Conservation (phyloP, 768 basidiomycete species). For the Dacryopinax spathularia region DNA sequence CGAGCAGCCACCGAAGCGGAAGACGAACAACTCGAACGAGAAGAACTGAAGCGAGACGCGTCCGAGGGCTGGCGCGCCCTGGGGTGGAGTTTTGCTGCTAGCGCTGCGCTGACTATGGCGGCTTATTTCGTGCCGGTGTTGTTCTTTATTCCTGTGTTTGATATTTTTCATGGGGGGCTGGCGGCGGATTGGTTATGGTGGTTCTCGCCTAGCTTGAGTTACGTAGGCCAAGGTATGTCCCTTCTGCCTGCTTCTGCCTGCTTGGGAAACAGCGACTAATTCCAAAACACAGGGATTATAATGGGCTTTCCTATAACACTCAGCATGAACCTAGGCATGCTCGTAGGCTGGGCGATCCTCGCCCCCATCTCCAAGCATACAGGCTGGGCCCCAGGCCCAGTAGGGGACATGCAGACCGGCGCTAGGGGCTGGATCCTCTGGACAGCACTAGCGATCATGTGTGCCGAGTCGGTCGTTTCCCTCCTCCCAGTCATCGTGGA, state of each 20-base stretch:
- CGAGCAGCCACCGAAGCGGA: constrained; percentile 8
- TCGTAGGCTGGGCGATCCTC: constrained; percentile 91
- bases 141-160: not conserved
- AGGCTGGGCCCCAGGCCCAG: constrained; percentile 90
- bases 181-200: constrained; percentile 87
- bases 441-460: constrained; percentile 91
- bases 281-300: constrained; percentile 55
- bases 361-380: constrained; percentile 67
- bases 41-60: constrained; percentile 32
- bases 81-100: constrained; percentile 61
- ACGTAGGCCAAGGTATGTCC: constrained; percentile 73
- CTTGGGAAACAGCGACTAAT: not conserved
- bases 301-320: constrained; percentile 94
- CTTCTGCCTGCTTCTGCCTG: constrained; percentile 6
- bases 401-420: constrained; percentile 72
- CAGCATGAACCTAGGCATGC: constrained; percentile 90
- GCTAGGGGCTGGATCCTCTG: constrained; percentile 97
- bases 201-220: constrained; percentile 81
- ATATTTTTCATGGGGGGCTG: constrained; percentile 24
- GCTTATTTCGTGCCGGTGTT: not conserved
- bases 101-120: constrained; percentile 61
- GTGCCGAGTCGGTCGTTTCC: constrained; percentile 76
- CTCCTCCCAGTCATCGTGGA: constrained; percentile 60
- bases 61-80: constrained; percentile 68
- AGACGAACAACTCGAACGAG: constrained; percentile 16